Conservation (phyloP, 192 early-diverging fungal species). For the Podila minutissima region DNA sequence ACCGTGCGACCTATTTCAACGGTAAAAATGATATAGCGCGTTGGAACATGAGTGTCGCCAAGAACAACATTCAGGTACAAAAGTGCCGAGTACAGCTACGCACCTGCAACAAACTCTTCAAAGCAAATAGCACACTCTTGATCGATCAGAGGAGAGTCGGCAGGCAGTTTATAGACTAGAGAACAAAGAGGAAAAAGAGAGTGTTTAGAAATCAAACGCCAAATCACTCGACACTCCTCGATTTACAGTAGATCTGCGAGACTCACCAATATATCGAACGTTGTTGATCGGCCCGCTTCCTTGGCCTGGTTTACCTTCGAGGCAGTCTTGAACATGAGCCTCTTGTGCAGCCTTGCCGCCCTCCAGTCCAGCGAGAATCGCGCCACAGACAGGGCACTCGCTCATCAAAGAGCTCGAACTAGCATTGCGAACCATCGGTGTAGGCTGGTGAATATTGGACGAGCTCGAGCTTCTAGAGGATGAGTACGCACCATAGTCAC, state of each 20-base stretch:
- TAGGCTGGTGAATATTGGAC: conserved; percentile 31
- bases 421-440: conserved; percentile 40
- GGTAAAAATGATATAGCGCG: neutral
- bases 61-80: too few species aligned
- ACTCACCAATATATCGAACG: conserved; percentile 73
- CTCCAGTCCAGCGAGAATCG: conserved; percentile 54
- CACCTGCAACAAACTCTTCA: conserved; percentile 87
- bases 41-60: neutral
- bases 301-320: conserved; percentile 56
- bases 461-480: conserved; percentile 44
- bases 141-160: conserved; percentile 68
- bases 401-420: conserved; percentile 70
- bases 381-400: conserved; percentile 79
- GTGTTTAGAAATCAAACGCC: neutral
- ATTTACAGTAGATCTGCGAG: neutral
- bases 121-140: conserved; percentile 96
- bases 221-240: neutral
- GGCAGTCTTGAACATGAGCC: conserved; percentile 71
- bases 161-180: conserved; percentile 67
- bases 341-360: conserved; percentile 61
- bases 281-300: conserved; percentile 55
- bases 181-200: neutral
- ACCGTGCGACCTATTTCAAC: conserved; percentile 69
- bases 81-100: neutral
- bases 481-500: conserved; percentile 15